Percentiles rank a stretch among this genome's conserved stretches.
These are phyloP conservation scores for Trypanosomatidae sp. DNA, from an alignment of 208 protist genomes.

Conservation along the genomic window DNA sequence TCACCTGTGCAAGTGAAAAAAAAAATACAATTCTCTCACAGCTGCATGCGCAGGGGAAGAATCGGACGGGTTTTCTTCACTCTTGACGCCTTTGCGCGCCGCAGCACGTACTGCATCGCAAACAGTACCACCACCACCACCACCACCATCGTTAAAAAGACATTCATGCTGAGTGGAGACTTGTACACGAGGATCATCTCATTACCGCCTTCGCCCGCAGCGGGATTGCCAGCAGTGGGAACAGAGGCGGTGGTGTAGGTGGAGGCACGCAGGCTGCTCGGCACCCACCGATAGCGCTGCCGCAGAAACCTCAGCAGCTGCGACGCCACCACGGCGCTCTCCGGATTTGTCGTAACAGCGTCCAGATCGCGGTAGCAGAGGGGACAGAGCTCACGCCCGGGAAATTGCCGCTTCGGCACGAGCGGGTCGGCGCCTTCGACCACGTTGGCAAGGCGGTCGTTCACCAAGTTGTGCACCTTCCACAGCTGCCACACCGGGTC, in stretches of 20 bases:
- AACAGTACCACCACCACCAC: slow-evolving; percentile 19
- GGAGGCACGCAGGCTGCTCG: slow-evolving; percentile 10
- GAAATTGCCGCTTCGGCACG: slow-evolving; percentile 67
- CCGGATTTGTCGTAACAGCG: not conserved
- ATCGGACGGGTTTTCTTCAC: slow-evolving; percentile 8
- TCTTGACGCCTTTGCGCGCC: not conserved
- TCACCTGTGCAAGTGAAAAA: no score
- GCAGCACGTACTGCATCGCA: slow-evolving; percentile 24
- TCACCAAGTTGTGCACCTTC: slow-evolving; percentile 68
- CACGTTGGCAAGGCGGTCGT: slow-evolving; percentile 36
- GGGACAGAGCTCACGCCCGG: slow-evolving; percentile 26
- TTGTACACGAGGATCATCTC: not conserved
- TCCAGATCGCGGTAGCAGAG: slow-evolving; percentile 30
- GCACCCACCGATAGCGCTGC: slow-evolving; percentile 40
- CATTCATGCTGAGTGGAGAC: slow-evolving; percentile 15
- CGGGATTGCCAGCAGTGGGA: not conserved
- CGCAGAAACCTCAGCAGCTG: slow-evolving; percentile 24
- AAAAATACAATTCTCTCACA: slow-evolving; percentile 3
- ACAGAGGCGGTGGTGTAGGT: no score
- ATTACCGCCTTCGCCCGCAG: not conserved
- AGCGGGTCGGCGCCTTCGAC: slow-evolving; percentile 41
- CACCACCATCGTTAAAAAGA: slow-evolving; percentile 27
- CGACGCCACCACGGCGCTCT: slow-evolving; percentile 1
- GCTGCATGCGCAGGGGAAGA: slow-evolving; percentile 18
- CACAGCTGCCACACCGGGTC: slow-evolving; percentile 58